phyloP scores from a whole-genome alignment of 176 grass and related monocot genomes.

The Alopecurus myosuroides region DNA sequence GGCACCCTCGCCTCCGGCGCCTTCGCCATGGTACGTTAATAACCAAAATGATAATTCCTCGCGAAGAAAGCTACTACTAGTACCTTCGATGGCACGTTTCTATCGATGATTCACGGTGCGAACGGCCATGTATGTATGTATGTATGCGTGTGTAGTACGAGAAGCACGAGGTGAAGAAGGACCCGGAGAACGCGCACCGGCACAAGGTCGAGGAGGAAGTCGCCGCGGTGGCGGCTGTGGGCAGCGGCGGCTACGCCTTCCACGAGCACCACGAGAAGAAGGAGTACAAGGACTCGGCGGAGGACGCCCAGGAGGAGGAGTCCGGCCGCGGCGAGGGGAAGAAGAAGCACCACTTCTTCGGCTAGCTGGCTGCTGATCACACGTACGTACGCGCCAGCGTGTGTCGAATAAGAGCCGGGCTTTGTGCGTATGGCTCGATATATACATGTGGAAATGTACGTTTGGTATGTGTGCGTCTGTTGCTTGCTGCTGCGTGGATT shows the following conservation, averaged over 20 bases:
- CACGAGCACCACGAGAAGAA: conserved; percentile 85
- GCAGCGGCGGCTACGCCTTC: conserved; percentile 66
- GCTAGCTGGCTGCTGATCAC: conserved; percentile 2
- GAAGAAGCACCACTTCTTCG: conserved; percentile 77
- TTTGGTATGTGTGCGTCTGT: neutral
- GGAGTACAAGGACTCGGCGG: conserved; percentile 34
- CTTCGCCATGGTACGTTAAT: conserved; percentile 53
- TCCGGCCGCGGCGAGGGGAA: conserved; percentile 36
- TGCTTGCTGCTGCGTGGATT: neutral
- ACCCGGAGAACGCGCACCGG: conserved; percentile 63
- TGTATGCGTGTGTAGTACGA: conserved; percentile 50
- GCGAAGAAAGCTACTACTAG: neutral
- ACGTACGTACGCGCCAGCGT: no score
- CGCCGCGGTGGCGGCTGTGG: conserved; percentile 49
- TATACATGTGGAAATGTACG: neutral
- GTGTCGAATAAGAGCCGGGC: neutral
- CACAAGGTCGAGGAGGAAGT: conserved; percentile 81
- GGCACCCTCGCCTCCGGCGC: conserved; percentile 58
- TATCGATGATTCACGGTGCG: neutral
- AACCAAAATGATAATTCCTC: neutral
- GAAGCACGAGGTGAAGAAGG: conserved; percentile 79
- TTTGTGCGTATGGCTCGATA: neutral
- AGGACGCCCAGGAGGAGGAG: conserved; percentile 49
- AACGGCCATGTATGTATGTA: neutral
- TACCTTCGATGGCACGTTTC: neutral